phyloP scores from a whole-genome alignment of 2,329 filamentous ascomycete species.

The Ophiocordyceps sinensis region DNA sequence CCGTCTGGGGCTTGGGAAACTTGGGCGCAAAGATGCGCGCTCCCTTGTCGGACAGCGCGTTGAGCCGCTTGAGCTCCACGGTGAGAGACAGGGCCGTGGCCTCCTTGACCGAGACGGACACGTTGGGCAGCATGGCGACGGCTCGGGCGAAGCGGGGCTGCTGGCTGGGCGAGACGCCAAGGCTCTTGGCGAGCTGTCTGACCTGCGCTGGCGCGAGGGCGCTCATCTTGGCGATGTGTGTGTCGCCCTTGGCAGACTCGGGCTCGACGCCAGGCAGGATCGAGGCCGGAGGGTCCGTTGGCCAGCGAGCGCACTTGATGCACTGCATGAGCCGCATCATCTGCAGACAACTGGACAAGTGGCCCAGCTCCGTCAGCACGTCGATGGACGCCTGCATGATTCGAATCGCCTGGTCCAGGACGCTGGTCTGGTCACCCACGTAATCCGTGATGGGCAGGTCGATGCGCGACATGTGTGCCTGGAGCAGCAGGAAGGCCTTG shows the following conservation, averaged over 20 bases:
- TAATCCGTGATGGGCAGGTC: constrained; percentile 93
- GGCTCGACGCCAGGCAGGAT: constrained; percentile 61
- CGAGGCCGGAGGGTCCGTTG: constrained; percentile 60
- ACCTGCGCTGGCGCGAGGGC: constrained; percentile 19
- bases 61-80: constrained; percentile 50
- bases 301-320: constrained; percentile 89
- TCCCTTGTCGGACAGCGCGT: constrained; percentile 49
- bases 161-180: constrained; percentile 32
- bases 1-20: constrained; percentile 88
- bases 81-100: constrained; percentile 49
- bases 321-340: constrained; percentile 82
- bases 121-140: constrained; percentile 50
- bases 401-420: constrained; percentile 91
- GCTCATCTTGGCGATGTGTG: constrained; percentile 28
- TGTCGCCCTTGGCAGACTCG: constrained; percentile 24
- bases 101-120: constrained; percentile 46
- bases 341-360: constrained; percentile 59
- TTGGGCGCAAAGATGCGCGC: constrained; percentile 71
- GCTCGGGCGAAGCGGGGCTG: constrained; percentile 41
- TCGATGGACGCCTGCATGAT: constrained; percentile 94
- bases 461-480: constrained; percentile 88
- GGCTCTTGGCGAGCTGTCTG: constrained; percentile 30
- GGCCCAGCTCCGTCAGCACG: constrained; percentile 79
- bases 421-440: constrained; percentile 79
- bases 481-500: constrained; percentile 84